A percentile compares a stretch with the other conserved stretches of the same genome.
Evolutionary conservation across 1,284 basidiomycete genomes (phyloP).

Genomic region (Rhodotorula sp.): DNA sequence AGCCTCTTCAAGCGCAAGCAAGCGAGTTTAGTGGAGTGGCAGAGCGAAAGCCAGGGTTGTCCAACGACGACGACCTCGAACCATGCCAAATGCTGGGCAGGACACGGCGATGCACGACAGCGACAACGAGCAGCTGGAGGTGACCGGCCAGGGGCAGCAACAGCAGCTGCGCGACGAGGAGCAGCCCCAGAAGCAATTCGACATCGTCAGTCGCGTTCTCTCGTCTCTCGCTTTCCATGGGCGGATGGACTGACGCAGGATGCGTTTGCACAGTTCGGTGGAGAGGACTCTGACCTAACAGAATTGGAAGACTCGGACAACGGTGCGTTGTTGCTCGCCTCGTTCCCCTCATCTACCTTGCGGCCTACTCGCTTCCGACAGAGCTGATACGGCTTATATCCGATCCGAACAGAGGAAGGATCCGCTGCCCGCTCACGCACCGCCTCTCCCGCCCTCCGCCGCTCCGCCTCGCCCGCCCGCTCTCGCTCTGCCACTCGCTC

Average conservation of each 20-base stretch:
- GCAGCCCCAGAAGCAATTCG: neutral
- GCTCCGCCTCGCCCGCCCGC: slow-evolving; percentile 8
- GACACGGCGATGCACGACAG: no score
- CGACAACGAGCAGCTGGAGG: neutral
- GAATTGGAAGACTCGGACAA: slow-evolving; percentile 22
- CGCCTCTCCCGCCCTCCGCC: slow-evolving; percentile 2
- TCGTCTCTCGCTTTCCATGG: no score
- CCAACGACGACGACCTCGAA: no score
- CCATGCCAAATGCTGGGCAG: slow-evolving; percentile 9
- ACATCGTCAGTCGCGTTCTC: slow-evolving; percentile 4
- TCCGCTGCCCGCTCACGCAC: neutral
- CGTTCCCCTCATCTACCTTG: neutral
- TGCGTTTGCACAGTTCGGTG: slow-evolving; percentile 21
- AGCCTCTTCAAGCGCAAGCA: no score
- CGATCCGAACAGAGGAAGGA: neutral
- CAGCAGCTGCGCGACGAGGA: neutral
- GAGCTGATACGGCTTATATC: neutral
- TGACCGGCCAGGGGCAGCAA: neutral
- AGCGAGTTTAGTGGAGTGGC: no score
- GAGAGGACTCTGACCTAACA: slow-evolving; percentile 26
- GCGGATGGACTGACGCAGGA: neutral
- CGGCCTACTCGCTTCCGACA: neutral
- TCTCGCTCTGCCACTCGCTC: slow-evolving; percentile 11
- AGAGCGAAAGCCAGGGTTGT: neutral
- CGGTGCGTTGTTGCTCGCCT: neutral